A percentile compares a stretch with the other conserved stretches of the same genome.
Conservation (phyloP, 345 rosid genomes). For the Melaleuca alternifolia region DNA sequence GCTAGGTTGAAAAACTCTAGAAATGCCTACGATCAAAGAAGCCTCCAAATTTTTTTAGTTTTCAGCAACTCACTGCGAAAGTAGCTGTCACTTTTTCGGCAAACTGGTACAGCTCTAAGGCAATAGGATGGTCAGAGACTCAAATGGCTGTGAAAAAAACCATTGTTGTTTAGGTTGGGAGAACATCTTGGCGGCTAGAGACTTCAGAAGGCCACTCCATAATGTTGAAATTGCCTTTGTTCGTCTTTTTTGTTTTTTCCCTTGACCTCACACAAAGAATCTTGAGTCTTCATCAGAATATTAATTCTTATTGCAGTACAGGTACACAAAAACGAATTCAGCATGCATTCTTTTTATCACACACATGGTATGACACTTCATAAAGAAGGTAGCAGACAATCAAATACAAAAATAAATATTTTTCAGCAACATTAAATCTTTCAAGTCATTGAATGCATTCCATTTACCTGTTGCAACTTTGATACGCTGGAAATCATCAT, state of each 20-base stretch:
- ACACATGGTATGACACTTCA: neutral
- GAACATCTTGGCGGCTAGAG: neutral
- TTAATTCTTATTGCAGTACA: neutral
- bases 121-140: neutral
- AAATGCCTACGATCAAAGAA: neutral
- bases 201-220: neutral
- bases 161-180: neutral
- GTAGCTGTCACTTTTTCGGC: neutral
- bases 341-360: neutral
- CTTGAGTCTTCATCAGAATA: neutral
- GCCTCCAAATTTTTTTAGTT: neutral
- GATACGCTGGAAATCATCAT: slow-evolving; percentile 56
- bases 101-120: neutral
- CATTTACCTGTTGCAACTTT: slow-evolving; percentile 64
- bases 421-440: neutral
- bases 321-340: neutral
- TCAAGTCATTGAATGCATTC: neutral
- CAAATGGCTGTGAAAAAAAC: neutral
- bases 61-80: neutral
- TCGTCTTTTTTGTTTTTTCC: neutral
- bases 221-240: neutral
- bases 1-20: neutral
- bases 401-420: neutral
- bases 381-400: neutral
- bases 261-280: neutral